phyloP scores from a whole-genome alignment of 345 rosid species.

The Firmiana major region DNA sequence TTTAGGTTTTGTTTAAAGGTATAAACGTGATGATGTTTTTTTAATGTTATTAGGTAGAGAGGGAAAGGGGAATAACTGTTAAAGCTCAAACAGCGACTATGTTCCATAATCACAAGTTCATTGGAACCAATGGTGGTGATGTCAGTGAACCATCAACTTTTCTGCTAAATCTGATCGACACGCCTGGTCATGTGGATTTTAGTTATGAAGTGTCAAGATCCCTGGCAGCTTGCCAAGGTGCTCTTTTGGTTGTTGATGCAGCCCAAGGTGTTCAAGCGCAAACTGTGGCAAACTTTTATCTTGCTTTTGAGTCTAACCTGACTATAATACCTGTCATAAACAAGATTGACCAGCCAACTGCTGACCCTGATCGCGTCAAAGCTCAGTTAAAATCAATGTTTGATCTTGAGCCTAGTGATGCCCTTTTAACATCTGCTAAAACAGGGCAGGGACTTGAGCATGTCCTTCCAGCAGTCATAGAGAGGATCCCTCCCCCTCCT shows the following conservation, averaged over 20 bases:
- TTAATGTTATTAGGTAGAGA: conserved; percentile 67
- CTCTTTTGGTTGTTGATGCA: conserved; percentile 93
- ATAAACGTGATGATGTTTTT: background rate
- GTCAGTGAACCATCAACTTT: conserved; percentile 34
- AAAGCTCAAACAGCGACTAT: conserved; percentile 98
- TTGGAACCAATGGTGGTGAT: conserved; percentile 17
- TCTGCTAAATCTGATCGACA: conserved; percentile 81
- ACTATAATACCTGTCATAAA: conserved; percentile 79
- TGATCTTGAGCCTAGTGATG: conserved; percentile 78
- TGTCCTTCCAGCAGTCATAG: conserved; percentile 88
- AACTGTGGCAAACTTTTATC: conserved; percentile 94
- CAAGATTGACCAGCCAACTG: conserved; percentile 98
- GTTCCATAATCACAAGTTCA: conserved; percentile 51
- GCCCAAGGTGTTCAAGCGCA: conserved; percentile 99
- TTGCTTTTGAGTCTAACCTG: conserved; percentile 86
- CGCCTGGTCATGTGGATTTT: conserved; percentile 98
- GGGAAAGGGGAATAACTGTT: conserved; percentile 97
- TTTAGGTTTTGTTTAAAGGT: background rate
- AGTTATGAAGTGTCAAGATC: conserved; percentile 99
- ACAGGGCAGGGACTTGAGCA: conserved; percentile 90
- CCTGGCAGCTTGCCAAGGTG: conserved; percentile 98
- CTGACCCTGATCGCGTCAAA: conserved; percentile 97
- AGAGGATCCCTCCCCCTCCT: conserved; percentile 83
- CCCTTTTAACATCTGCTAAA: conserved; percentile 93
- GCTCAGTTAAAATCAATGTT: conserved; percentile 95